Evolutionary conservation across 331 rosid genomes (phyloP).

Genomic region (Pyrus hybrid): DNA sequence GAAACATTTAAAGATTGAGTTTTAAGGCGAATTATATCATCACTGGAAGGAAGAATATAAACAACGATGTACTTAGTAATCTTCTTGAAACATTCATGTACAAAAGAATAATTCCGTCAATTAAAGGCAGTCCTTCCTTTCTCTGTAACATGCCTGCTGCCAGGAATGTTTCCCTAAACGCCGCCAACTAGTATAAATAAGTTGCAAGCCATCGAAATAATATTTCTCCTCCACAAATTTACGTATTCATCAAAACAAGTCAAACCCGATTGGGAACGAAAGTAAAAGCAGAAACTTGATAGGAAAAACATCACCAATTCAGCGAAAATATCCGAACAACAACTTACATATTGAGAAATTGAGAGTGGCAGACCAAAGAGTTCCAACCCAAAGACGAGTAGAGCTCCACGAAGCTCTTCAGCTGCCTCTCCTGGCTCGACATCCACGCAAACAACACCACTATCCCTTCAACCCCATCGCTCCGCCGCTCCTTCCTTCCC

Average conservation of each 20-base stretch:
- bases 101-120: not conserved
- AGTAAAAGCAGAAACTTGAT: not conserved
- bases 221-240: not conserved
- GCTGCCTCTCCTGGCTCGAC: conserved; percentile 74
- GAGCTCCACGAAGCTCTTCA: conserved; percentile 64
- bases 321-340: not conserved
- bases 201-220: not conserved
- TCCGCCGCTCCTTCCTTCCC: conserved; percentile 48
- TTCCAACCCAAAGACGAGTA: conserved; percentile 83
- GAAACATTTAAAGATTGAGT: not conserved
- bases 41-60: not conserved
- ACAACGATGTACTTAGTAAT: not conserved
- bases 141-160: not conserved
- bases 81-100: not conserved
- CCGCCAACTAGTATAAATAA: not conserved
- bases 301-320: not conserved
- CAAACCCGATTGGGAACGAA: not conserved
- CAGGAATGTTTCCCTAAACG: not conserved
- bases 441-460: conserved; percentile 92
- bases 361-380: conserved; percentile 78
- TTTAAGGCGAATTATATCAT: not conserved
- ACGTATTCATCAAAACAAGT: not conserved
- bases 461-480: conserved; percentile 51
- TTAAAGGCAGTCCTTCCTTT: not conserved
- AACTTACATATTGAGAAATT: conserved; percentile 82